Percentiles rank a stretch among this genome's conserved stretches.
These are phyloP conservation scores for Fomitopsis serialis DNA, from an alignment of 768 basidiomycete genomes.

Conservation along the genomic window DNA sequence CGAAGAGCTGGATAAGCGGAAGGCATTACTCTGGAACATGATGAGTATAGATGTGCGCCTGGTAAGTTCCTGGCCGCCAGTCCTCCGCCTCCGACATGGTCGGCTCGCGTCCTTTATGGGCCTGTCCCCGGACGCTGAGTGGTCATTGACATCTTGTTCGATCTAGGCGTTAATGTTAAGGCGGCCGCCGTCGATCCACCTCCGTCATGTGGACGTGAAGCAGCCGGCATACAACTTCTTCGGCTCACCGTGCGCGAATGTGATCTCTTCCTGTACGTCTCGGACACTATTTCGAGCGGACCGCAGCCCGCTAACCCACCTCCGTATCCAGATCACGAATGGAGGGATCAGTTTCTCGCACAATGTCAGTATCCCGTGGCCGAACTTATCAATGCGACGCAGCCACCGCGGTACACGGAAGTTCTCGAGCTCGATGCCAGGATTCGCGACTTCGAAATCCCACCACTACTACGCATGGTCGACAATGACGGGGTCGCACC, in stretches of 20 bases:
- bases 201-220: conserved; percentile 61
- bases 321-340: conserved; percentile 50
- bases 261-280: conserved; percentile 6
- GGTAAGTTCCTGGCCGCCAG: conserved; percentile 34
- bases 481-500: conserved; percentile 31
- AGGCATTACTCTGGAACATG: conserved; percentile 71
- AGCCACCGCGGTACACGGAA: conserved; percentile 44
- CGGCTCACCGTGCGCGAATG: background rate
- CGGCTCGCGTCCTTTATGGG: background rate
- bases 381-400: conserved; percentile 48
- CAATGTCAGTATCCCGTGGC: conserved; percentile 60
- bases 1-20: conserved; percentile 65
- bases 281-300: background rate
- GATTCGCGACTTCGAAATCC: conserved; percentile 52
- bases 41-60: conserved; percentile 63
- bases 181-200: conserved; percentile 62
- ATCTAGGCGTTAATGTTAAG: conserved; percentile 62
- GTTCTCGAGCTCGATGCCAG: conserved; percentile 49
- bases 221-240: conserved; percentile 20
- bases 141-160: background rate
- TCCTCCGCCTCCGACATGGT: background rate
- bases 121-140: too few relatives aligned
- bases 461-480: conserved; percentile 21
- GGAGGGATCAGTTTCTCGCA: conserved; percentile 64
- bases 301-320: conserved; percentile 9